These are phyloP conservation scores for Ascochyta viciae-villosae DNA, from an alignment of 2,329 filamentous ascomycete species.

Conservation along the genomic window DNA sequence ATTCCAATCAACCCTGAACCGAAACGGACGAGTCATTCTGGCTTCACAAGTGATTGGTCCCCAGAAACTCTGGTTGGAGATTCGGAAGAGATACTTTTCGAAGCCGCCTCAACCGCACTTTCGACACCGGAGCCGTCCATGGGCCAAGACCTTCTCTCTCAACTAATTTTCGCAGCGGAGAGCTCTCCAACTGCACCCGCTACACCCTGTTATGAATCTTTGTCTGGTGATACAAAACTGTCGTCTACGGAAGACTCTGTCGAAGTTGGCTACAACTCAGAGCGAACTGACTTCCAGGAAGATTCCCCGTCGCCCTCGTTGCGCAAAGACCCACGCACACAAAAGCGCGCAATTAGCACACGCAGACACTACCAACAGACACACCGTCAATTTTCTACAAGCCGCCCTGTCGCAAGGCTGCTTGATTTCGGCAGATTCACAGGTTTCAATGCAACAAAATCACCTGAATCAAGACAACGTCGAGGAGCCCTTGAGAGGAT, in stretches of 20 bases:
- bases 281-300: constrained; percentile 9
- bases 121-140: background rate
- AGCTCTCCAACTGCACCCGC: background rate
- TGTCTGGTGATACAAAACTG: background rate
- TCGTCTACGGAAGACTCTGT: background rate
- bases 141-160: background rate
- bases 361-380: no score
- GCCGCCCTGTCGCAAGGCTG: background rate
- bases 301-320: background rate
- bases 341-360: no score
- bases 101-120: background rate
- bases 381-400: background rate
- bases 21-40: background rate
- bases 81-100: no score
- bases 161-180: background rate
- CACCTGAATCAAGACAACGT: background rate
- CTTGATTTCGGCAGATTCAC: background rate
- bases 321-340: background rate
- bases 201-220: no score
- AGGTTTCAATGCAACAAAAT: background rate
- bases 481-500: background rate
- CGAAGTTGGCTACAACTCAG: background rate
- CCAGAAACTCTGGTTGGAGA: background rate
- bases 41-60: background rate
- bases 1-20: background rate